phyloP scores from a whole-genome alignment of 2,329 filamentous ascomycete species.

The Cladosporium austrohemisphaericum region DNA sequence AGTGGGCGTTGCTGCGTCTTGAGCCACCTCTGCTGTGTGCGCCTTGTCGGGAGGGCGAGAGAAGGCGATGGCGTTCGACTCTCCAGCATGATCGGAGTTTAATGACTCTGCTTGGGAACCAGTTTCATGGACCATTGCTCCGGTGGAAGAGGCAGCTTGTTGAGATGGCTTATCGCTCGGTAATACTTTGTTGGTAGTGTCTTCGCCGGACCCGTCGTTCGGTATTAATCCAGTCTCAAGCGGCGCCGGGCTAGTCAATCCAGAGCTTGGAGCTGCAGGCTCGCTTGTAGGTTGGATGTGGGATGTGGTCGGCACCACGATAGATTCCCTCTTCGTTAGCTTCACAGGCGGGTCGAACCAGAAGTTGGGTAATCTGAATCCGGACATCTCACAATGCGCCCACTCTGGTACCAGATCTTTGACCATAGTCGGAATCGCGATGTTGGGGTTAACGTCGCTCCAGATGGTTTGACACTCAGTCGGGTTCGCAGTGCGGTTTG shows the following conservation, averaged over 20 bases:
- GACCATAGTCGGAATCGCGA: constrained; percentile 1
- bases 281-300: background rate
- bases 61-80: no score
- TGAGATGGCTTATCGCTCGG: no score
- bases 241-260: background rate
- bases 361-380: background rate
- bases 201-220: no score
- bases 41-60: no score
- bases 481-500: background rate
- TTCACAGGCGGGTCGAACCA: constrained; percentile 1
- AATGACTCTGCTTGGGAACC: no score
- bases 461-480: constrained; percentile 6
- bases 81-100: no score
- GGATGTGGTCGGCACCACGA: background rate
- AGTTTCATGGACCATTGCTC: no score
- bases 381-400: background rate
- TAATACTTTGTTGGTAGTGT: no score
- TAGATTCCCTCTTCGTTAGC: background rate
- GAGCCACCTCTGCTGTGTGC: no score
- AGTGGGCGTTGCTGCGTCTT: no score
- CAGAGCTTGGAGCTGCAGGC: background rate
- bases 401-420: constrained; percentile 10
- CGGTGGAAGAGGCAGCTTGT: no score
- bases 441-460: constrained; percentile 6
- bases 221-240: background rate